Evolutionary conservation across 495 filamentous ascomycete genomes (phyloP).

Genomic region (Entonaema liquescens): DNA sequence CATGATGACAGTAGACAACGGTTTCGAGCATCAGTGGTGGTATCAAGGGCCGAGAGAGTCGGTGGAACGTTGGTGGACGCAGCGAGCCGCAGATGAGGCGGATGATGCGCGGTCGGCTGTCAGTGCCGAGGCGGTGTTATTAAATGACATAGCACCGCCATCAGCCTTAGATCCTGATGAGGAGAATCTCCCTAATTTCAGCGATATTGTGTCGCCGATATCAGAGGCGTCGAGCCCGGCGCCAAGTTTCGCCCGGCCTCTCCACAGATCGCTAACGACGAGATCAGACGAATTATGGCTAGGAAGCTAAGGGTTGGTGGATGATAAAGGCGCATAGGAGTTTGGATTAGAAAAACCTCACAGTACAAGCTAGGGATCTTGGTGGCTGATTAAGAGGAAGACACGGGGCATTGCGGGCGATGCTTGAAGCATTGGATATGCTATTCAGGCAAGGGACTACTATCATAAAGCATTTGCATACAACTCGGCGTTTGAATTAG

Average conservation of each 20-base stretch:
- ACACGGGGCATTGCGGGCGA: neutral
- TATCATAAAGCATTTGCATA: constrained; percentile 25
- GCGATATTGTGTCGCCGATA: constrained; percentile 35
- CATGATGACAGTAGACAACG: constrained; percentile 66
- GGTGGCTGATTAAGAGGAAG: neutral
- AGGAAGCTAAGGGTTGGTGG: constrained; percentile 10
- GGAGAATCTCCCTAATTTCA: constrained; percentile 9
- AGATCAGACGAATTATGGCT: constrained; percentile 39
- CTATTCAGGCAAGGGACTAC: neutral
- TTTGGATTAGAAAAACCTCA: neutral
- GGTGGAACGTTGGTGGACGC: constrained; percentile 26
- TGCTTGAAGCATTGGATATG: neutral
- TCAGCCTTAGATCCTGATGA: constrained; percentile 19
- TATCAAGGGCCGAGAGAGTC: constrained; percentile 51
- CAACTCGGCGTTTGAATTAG: constrained; percentile 19
- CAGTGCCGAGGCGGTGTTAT: constrained; percentile 33
- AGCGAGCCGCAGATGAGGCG: constrained; percentile 15
- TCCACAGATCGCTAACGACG: constrained; percentile 32
- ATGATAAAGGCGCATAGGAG: neutral
- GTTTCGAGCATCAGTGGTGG: constrained; percentile 63
- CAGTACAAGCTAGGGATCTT: neutral
- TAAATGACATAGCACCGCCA: constrained; percentile 32
- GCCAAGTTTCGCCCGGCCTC: constrained; percentile 22
- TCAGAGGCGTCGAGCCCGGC: constrained; percentile 25
- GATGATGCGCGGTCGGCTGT: constrained; percentile 20